Evolutionary conservation across 257 asterid genomes (phyloP), one percentile per base, ranked within the genome.

Genomic region (Solanum paucissectum): DNA sequence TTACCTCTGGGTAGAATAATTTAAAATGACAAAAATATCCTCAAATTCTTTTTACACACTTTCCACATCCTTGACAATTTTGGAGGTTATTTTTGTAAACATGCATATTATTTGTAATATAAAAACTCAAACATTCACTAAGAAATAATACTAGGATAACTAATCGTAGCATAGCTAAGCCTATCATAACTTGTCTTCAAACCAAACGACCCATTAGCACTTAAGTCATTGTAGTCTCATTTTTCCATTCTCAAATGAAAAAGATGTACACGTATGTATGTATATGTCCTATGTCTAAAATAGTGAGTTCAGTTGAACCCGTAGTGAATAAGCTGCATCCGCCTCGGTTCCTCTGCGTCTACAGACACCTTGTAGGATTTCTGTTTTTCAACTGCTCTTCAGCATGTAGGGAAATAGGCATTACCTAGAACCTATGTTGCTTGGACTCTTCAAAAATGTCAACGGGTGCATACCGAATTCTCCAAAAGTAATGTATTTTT

Each of bases 21-120:
- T 62, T 62, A 62, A 62, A 62, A n/a, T n/a, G 16, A 62, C 7
- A 62, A 62, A n/a, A 62, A n/a, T 62, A 62, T 0, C 71, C 7
- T 23, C 0, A 2, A 62, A n/a, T 25, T 0, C 4, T 62, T n/a
- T n/a, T 4, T 10, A n/a, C 2, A 10, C 0, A 5, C 0, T 62
- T 62, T 1, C 0, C 32, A 62, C 16, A 62, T n/a, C 16, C 0
- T n/a, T 4, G 0, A 62, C 32, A 62, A 0, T 0, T 10, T 0
- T 7, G 25, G 7, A 62, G 16, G 32, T 3, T 58, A 62, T 62
- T 62, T 23, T n/a, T 62, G 14, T n/a, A 2, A 62, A 62, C 33
- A 62, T 4, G 32, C 71, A n/a, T 62, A 23, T 62, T 62, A 23
- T 62, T n/a, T 62, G 2, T 62, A 58, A 58, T 58, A 58, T 3